Evolutionary conservation across 371 early-diverging fungal genomes (phyloP).

Genomic region (Modicella reniformis): DNA sequence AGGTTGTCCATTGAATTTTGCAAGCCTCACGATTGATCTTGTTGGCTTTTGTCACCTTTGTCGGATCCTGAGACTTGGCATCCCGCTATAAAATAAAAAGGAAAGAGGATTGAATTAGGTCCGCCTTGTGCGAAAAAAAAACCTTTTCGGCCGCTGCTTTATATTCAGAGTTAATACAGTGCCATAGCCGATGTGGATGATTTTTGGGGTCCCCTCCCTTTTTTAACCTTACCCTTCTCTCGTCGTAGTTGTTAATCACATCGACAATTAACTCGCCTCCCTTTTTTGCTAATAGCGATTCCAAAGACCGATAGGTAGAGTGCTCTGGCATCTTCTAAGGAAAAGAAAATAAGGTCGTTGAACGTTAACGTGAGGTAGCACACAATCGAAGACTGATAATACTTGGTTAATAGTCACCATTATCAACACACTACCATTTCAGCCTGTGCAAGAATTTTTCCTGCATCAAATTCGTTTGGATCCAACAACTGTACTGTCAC

Average conservation of each 20-base stretch:
- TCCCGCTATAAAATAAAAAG: constrained; percentile 37
- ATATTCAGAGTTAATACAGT: no score
- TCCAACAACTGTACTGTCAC: constrained; percentile 89
- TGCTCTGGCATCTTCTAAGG: constrained; percentile 57
- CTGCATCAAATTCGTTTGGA: constrained; percentile 83
- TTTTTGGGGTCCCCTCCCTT: no score
- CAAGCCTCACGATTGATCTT: constrained; percentile 73
- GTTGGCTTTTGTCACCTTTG: constrained; percentile 77
- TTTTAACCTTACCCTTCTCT: constrained; percentile 58
- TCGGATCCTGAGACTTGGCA: constrained; percentile 72
- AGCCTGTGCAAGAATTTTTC: constrained; percentile 81
- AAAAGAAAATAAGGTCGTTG: not conserved
- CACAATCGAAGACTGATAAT: no score
- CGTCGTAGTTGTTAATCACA: constrained; percentile 69
- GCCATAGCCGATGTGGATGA: not conserved
- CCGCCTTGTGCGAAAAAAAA: no score
- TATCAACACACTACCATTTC: constrained; percentile 44
- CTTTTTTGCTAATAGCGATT: constrained; percentile 63
- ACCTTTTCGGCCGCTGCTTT: no score
- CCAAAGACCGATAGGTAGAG: constrained; percentile 58
- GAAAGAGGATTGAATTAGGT: not conserved
- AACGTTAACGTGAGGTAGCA: not conserved
- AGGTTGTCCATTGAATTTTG: constrained; percentile 67
- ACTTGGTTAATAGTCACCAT: not conserved
- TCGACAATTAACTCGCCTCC: constrained; percentile 75